Percentiles rank a stretch among this genome's conserved stretches.
Conservation (phyloP, 2,329 filamentous ascomycete genomes). For the Diaporthe humulicola region DNA sequence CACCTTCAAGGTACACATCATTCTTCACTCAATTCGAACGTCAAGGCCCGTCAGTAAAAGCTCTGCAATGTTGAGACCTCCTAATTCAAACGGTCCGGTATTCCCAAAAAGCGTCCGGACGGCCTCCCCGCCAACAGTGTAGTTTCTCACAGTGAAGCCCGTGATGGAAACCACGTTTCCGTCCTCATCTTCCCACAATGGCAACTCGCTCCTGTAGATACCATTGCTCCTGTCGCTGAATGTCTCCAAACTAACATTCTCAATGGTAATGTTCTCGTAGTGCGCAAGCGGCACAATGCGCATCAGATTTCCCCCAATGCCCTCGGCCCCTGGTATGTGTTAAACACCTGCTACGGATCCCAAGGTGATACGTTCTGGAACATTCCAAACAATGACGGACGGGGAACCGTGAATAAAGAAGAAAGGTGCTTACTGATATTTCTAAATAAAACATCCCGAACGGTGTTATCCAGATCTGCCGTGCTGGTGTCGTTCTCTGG, state of each 20-base stretch:
- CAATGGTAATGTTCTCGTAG: conserved; percentile 39
- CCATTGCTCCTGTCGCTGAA: conserved; percentile 36
- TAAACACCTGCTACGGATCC: no score
- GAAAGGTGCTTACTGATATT: no score
- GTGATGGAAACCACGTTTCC: conserved; percentile 31
- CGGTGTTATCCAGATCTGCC: conserved; percentile 36
- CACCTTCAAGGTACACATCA: no score
- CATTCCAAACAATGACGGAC: no score
- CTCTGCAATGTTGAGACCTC: conserved; percentile 29
- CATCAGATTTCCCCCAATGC: conserved; percentile 40
- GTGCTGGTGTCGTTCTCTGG: conserved; percentile 41
- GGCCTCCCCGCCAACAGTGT: conserved; percentile 31
- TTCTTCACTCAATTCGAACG: conserved; percentile 16
- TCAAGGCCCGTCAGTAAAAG: not conserved
- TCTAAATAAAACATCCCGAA: conserved; percentile 38
- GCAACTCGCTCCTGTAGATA: conserved; percentile 40
- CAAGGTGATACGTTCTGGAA: no score
- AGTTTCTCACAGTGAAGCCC: conserved; percentile 38
- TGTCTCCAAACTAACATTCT: conserved; percentile 40
- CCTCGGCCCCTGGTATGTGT: no score
- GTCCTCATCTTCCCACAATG: conserved; percentile 29
- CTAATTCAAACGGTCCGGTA: conserved; percentile 3
- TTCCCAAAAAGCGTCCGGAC: conserved; percentile 18
- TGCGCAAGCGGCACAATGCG: conserved; percentile 40
- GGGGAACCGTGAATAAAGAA: no score